These are phyloP conservation scores for Mycena venus DNA, from an alignment of 768 basidiomycete species.

Conservation along the genomic window DNA sequence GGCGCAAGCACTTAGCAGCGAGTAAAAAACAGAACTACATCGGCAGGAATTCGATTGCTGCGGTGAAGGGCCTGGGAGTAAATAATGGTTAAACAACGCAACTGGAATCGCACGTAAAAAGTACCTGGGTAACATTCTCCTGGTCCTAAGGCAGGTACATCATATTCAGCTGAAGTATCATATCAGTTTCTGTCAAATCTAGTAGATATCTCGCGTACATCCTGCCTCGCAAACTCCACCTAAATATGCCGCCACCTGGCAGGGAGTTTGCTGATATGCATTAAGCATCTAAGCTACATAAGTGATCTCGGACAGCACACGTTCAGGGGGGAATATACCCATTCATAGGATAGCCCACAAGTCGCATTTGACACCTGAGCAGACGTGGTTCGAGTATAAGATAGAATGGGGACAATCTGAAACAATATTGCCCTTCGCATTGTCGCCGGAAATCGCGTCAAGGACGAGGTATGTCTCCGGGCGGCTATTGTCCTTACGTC, in stretches of 20 bases:
- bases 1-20: slow-evolving; percentile 48
- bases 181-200: background rate
- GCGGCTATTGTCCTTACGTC: background rate
- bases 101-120: background rate
- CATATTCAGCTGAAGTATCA: background rate
- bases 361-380: background rate
- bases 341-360: slow-evolving; percentile 16
- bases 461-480: background rate
- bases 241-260: slow-evolving; percentile 34
- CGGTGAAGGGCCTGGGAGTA: background rate
- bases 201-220: background rate
- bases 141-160: slow-evolving; percentile 15
- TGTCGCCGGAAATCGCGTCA: no score
- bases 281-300: slow-evolving; percentile 31
- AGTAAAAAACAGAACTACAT: slow-evolving; percentile 50
- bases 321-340: slow-evolving; percentile 24
- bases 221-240: background rate
- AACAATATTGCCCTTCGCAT: background rate
- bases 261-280: slow-evolving; percentile 36
- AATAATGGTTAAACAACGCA: background rate
- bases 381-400: background rate
- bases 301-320: background rate
- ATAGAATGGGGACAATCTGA: background rate
- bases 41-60: slow-evolving; percentile 38
- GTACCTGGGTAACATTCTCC: slow-evolving; percentile 10